Conservation (phyloP, 1,139 yeast genomes). For the Taphrina sp. region DNA sequence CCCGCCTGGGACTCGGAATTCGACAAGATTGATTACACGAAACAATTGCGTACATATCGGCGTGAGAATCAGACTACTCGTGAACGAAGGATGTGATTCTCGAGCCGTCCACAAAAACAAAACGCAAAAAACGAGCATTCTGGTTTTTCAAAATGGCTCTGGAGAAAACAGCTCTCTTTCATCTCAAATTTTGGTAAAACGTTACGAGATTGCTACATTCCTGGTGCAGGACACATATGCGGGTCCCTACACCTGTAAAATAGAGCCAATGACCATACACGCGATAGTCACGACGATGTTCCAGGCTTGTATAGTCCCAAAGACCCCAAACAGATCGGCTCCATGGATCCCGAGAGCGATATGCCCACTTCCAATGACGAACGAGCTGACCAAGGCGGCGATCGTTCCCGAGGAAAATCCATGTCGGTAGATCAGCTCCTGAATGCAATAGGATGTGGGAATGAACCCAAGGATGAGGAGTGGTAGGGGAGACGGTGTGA, state of each 20-base stretch:
- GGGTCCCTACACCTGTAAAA: constrained; percentile 10
- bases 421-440: constrained; percentile 18
- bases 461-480: constrained; percentile 18
- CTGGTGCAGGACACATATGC: too few relatives aligned
- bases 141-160: too few relatives aligned
- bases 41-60: constrained; percentile 25
- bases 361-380: constrained; percentile 12
- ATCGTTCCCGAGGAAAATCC: constrained; percentile 14
- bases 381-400: background rate
- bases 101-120: too few relatives aligned
- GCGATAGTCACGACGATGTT: background rate
- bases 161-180: too few relatives aligned
- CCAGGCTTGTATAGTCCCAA: constrained; percentile 21
- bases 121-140: too few relatives aligned
- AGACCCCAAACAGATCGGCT: constrained; percentile 17
- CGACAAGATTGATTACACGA: constrained; percentile 22
- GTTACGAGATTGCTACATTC: too few relatives aligned
- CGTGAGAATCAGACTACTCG: constrained; percentile 9
- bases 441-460: constrained; percentile 24
- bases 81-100: constrained; percentile 24
- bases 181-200: too few relatives aligned
- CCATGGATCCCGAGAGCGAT: constrained; percentile 16
- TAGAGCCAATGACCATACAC: constrained; percentile 16
- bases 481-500: constrained; percentile 27
- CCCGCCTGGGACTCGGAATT: constrained; percentile 62